Percentiles rank a stretch among this genome's conserved stretches.
Evolutionary conservation across 164 flowering plant species (phyloP).

Genomic region (Stephania yunnanensis): DNA sequence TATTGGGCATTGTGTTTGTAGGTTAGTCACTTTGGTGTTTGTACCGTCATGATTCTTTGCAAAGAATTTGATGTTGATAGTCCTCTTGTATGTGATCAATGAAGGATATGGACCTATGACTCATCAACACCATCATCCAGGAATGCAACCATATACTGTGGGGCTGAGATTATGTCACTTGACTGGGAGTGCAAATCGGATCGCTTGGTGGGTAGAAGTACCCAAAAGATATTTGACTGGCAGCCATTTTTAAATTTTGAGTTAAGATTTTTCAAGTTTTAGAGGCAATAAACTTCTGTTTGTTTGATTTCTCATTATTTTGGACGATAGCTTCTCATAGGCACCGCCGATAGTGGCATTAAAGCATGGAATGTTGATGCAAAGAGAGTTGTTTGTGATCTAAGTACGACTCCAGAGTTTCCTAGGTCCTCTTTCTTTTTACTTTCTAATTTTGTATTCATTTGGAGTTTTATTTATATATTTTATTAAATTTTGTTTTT

Average conservation of each 20-base stretch:
- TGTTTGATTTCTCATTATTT: conserved; percentile 26
- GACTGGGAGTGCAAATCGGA: conserved; percentile 98
- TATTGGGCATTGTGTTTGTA: no score
- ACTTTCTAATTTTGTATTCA: neutral
- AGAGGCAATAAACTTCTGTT: neutral
- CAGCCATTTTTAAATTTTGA: neutral
- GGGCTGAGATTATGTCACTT: conserved; percentile 87
- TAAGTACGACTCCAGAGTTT: conserved; percentile 60
- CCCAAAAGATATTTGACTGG: neutral
- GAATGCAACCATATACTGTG: conserved; percentile 96
- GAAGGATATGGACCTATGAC: conserved; percentile 95
- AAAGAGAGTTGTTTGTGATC: conserved; percentile 95
- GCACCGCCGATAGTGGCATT: conserved; percentile 88
- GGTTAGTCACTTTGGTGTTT: neutral
- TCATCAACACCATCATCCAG: conserved; percentile 72
- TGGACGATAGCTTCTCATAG: conserved; percentile 82
- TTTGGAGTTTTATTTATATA: conserved; percentile 8
- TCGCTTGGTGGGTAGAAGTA: conserved; percentile 55
- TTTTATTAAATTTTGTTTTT: neutral
- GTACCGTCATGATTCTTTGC: neutral
- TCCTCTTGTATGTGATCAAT: conserved; percentile 4
- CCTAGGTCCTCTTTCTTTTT: conserved; percentile 46
- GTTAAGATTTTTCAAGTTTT: conserved; percentile 9
- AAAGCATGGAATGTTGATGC: conserved; percentile 99
- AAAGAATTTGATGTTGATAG: neutral